A percentile compares a stretch with the other conserved stretches of the same genome.
Evolutionary conservation across 164 flowering plant genomes (phyloP).

Genomic region (Magnolia officinalis): DNA sequence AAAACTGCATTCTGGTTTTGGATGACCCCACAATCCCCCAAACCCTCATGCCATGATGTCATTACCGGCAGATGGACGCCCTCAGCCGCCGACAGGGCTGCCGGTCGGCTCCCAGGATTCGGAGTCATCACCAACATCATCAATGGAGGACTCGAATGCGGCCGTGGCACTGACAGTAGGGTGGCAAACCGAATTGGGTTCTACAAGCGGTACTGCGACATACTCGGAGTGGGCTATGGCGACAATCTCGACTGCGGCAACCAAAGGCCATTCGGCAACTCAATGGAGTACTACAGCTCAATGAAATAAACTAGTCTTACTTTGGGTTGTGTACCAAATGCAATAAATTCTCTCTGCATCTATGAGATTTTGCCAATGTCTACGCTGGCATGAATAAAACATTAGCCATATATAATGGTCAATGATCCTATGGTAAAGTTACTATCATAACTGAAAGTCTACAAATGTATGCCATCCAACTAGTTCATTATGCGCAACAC

Average conservation of each 20-base stretch:
- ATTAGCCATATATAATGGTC: no score
- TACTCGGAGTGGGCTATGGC: conserved; percentile 2
- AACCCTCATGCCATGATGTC: conserved; percentile 43
- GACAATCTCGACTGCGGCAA: conserved; percentile 9
- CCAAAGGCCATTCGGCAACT: conserved; percentile 8
- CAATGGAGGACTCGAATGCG: conserved; percentile 45
- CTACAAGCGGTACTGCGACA: conserved; percentile 10
- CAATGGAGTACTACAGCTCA: background rate
- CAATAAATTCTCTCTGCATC: no score
- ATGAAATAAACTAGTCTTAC: background rate
- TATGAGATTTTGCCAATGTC: no score
- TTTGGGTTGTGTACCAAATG: no score
- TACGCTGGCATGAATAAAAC: no score
- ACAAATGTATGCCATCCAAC: no score
- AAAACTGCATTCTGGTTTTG: conserved; percentile 35
- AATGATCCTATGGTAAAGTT: no score
- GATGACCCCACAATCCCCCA: conserved; percentile 36
- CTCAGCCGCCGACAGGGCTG: conserved; percentile 20
- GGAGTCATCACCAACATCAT: conserved; percentile 46
- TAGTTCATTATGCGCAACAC: no score
- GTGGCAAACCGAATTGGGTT: conserved; percentile 9
- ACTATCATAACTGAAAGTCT: no score
- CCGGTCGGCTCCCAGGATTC: conserved; percentile 30
- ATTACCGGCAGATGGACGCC: conserved; percentile 39
- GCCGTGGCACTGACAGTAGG: background rate